Percentiles rank a stretch among this genome's conserved stretches.
phyloP scores from a whole-genome alignment of 129 eudicot genomes.

The Helichrysum umbraculigerum region DNA sequence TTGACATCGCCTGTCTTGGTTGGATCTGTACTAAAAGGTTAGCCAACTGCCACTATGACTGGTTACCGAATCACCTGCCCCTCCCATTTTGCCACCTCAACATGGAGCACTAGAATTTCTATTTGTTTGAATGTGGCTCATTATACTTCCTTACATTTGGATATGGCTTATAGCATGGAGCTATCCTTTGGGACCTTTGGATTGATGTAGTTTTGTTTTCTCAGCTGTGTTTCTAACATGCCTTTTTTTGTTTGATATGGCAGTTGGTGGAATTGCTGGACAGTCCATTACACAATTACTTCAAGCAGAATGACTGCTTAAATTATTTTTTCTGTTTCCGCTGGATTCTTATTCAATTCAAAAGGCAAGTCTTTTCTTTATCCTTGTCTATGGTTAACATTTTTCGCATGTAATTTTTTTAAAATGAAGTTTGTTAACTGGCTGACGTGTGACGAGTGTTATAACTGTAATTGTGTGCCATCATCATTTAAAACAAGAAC shows the following conservation, averaged over 20 bases:
- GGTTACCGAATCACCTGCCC: not conserved
- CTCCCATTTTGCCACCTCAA: not conserved
- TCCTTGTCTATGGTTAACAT: not conserved
- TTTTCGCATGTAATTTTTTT: not conserved
- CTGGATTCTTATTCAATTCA: conserved; percentile 95
- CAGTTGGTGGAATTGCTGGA: conserved; percentile 91
- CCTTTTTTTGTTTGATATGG: conserved; percentile 11
- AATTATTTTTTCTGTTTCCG: conserved; percentile 98
- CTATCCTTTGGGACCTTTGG: not conserved
- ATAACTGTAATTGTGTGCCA: not conserved
- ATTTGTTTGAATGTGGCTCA: not conserved
- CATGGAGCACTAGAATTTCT: not conserved
- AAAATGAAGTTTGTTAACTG: not conserved
- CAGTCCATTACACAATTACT: conserved; percentile 79
- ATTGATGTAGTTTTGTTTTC: not conserved
- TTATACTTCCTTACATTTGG: not conserved
- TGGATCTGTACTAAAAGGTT: not conserved
- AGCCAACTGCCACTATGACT: not conserved
- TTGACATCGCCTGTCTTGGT: not conserved
- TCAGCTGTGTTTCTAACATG: conserved; percentile 17
- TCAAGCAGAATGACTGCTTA: conserved; percentile 78
- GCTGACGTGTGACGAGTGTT: not conserved
- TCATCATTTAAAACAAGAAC: not conserved
- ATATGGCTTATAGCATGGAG: not conserved
- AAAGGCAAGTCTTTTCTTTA: conserved; percentile 54